Evolutionary conservation across 495 filamentous ascomycete species (phyloP).

Genomic region (Cercophora scortea): DNA sequence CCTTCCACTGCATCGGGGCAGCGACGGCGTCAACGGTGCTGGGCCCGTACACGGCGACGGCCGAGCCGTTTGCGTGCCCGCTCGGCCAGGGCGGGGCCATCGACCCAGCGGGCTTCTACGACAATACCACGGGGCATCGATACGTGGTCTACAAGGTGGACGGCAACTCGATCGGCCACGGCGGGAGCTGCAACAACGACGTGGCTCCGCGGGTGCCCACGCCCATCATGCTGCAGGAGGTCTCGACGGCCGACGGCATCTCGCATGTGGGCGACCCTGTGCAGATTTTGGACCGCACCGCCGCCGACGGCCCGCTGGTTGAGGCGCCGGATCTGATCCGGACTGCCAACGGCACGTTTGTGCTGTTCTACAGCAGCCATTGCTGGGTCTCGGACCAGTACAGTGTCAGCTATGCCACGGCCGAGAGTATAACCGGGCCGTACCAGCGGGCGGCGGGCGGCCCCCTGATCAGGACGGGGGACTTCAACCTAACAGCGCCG

Average conservation of each 20-base stretch:
- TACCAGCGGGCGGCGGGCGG: slow-evolving; percentile 31
- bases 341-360: slow-evolving; percentile 28
- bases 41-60: slow-evolving; percentile 45
- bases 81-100: slow-evolving; percentile 48
- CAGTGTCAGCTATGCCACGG: slow-evolving; percentile 48
- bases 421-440: slow-evolving; percentile 35
- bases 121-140: slow-evolving; percentile 38
- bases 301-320: slow-evolving; percentile 50
- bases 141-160: slow-evolving; percentile 59
- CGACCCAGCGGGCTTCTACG: slow-evolving; percentile 47
- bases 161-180: slow-evolving; percentile 50
- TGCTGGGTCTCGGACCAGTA: slow-evolving; percentile 46
- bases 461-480: slow-evolving; percentile 32
- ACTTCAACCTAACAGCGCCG: slow-evolving; percentile 38
- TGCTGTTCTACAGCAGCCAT: slow-evolving; percentile 55
- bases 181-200: slow-evolving; percentile 50
- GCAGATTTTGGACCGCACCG: slow-evolving; percentile 45
- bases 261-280: slow-evolving; percentile 44
- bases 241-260: slow-evolving; percentile 39
- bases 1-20: slow-evolving; percentile 49
- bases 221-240: slow-evolving; percentile 53
- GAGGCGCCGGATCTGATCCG: slow-evolving; percentile 52
- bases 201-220: slow-evolving; percentile 40
- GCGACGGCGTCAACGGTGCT: slow-evolving; percentile 32
- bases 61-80: slow-evolving; percentile 43